phyloP scores from a whole-genome alignment of 2,329 filamentous ascomycete genomes.

The Didymella pomorum region DNA sequence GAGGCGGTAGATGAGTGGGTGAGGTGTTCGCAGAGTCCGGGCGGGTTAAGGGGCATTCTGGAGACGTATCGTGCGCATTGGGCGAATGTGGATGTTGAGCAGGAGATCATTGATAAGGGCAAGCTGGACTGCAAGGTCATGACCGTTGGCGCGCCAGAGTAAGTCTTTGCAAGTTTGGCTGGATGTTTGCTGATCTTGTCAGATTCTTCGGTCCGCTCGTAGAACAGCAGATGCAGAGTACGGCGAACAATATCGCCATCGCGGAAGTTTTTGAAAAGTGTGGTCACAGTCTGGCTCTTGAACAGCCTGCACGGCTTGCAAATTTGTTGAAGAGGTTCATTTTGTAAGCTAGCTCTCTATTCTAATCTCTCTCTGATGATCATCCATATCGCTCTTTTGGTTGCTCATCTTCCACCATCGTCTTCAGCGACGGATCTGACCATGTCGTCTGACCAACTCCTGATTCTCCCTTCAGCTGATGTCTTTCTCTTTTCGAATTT shows the following conservation, averaged over 20 bases:
- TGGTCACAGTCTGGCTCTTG: slow-evolving; percentile 31
- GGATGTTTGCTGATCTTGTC: background rate
- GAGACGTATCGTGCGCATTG: slow-evolving; percentile 34
- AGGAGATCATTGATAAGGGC: slow-evolving; percentile 27
- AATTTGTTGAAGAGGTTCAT: slow-evolving; percentile 27
- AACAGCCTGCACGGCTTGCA: slow-evolving; percentile 30
- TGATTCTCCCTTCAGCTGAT: background rate
- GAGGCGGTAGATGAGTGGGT: slow-evolving; percentile 34
- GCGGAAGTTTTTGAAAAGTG: slow-evolving; percentile 35
- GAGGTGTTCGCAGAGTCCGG: slow-evolving; percentile 28
- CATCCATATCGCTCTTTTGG: background rate
- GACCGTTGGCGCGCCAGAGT: slow-evolving; percentile 34
- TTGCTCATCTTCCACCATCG: background rate
- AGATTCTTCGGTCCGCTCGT: slow-evolving; percentile 33
- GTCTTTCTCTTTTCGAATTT: too few relatives aligned
- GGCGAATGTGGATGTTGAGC: slow-evolving; percentile 33
- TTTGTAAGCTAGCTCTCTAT: background rate
- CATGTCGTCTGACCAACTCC: background rate
- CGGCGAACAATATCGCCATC: slow-evolving; percentile 40
- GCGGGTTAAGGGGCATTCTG: slow-evolving; percentile 28
- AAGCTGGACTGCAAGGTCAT: slow-evolving; percentile 32
- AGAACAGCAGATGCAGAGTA: slow-evolving; percentile 38
- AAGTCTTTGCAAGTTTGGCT: background rate
- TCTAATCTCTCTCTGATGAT: background rate
- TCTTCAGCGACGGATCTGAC: background rate